Evolutionary conservation across 345 rosid genomes (phyloP).

Genomic region (Heritiera littoralis): DNA sequence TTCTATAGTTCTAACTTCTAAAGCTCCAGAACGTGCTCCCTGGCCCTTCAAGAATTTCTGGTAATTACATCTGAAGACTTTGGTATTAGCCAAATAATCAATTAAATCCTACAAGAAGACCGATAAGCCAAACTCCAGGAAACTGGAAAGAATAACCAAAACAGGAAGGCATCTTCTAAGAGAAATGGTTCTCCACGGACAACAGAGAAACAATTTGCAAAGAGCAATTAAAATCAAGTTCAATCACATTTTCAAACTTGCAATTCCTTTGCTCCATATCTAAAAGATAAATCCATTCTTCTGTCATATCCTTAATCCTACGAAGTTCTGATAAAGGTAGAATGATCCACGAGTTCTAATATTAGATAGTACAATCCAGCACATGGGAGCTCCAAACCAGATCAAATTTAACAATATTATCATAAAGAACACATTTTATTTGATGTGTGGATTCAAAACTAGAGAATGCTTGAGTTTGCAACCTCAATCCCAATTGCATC

Average conservation of each 20-base stretch:
- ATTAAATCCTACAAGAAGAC: neutral
- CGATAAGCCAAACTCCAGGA: neutral
- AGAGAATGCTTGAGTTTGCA: neutral
- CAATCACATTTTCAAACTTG: neutral
- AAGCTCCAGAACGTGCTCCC: neutral
- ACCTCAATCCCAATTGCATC: neutral
- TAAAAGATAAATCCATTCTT: neutral
- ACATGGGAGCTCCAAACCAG: neutral
- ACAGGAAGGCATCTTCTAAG: neutral
- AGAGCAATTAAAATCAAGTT: neutral
- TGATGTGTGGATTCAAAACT: neutral
- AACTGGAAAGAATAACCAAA: neutral
- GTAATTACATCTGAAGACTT: neutral
- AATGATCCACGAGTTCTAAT: neutral
- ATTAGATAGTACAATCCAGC: neutral
- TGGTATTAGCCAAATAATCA: neutral
- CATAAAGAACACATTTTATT: neutral
- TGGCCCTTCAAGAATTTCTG: neutral
- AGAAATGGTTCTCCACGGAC: neutral
- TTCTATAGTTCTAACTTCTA: neutral
- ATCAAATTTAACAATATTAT: neutral
- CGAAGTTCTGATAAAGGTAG: neutral
- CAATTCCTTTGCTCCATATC: neutral
- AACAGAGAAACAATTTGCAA: neutral
- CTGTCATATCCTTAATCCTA: neutral